Base-by-base conservation (phyloP, 1,284 basidiomycete species). In the Austroboletus novae-zelandiae region DNA sequence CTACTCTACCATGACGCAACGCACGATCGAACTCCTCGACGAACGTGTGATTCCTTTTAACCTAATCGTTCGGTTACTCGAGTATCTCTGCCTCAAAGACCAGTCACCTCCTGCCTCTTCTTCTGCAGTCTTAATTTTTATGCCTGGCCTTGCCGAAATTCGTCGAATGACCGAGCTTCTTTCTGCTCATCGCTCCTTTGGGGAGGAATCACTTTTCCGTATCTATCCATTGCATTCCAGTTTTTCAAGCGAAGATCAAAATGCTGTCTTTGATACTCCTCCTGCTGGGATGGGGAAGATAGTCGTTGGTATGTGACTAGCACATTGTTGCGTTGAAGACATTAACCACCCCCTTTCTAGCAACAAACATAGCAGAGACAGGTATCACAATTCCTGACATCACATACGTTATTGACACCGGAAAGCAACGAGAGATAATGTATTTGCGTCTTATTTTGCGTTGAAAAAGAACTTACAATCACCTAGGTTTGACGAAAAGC, bases 381-480 rank as follows among this genome's bases (percentile, higher is more conserved):
- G 96, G 96, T 67, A 91, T 99, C 53, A 99, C 96, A 0, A 98
- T 99, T 52, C 96, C 96, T 5, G 97, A 99, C 62, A 92, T 98
- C 51, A 98, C 96, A 3, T 96, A 94, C 61, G 97, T 99, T 13
- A 95, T 99, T 51, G 97, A 99, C 67, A 84, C 86, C 1, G 97
- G 97, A 43, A 95, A 94, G 65, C 95, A 99, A 66, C 81, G 91
- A 55, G 88, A 94, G 72, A 95, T 96, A 88, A 82, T 89, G 86
- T 89, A 57, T 48, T 61, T 58, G 6, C 10, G 5, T 11, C 10
- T 32, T 30, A 9, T 25, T 30, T 31, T 43, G 18, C 50, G 27
- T 46, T 48, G 30, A 42, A 50, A 25, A 6, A 13, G 14, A 15
- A 45, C 46, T 61, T 23, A 58, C 52, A 49, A 4, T 64, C 15